Percentiles rank a stretch among this genome's conserved stretches.
Conservation (phyloP, 805 yeast genomes). For the Ascoidea rubescens region DNA sequence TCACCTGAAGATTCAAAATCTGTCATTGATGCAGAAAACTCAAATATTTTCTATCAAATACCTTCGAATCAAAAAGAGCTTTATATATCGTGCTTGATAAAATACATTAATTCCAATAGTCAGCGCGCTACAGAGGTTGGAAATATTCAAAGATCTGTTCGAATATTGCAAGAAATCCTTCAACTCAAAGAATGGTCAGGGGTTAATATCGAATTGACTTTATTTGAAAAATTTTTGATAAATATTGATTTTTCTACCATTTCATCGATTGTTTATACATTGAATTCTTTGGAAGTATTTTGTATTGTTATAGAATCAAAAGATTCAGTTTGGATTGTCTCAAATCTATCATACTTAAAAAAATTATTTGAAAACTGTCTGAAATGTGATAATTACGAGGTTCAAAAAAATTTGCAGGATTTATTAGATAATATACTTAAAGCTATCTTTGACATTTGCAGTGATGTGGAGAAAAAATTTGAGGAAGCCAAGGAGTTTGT, state of each 20-base stretch:
- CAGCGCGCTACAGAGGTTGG: conserved; percentile 77
- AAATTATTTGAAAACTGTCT: conserved; percentile 68
- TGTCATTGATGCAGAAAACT: conserved; percentile 9
- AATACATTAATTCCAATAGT: conserved; percentile 78
- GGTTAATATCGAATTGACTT: conserved; percentile 71
- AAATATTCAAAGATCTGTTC: conserved; percentile 67
- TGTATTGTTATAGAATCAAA: conserved; percentile 74
- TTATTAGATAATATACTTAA: conserved; percentile 56
- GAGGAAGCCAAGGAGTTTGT: conserved; percentile 54
- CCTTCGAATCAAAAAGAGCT: conserved; percentile 80
- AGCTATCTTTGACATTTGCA: conserved; percentile 39
- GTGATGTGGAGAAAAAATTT: conserved; percentile 39
- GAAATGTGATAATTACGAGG: conserved; percentile 70
- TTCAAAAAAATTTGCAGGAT: conserved; percentile 72
- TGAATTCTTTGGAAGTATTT: conserved; percentile 85
- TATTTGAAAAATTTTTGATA: conserved; percentile 77
- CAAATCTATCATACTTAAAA: conserved; percentile 56
- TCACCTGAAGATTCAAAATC: conserved; percentile 14
- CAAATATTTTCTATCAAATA: conserved; percentile 27
- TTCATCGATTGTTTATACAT: conserved; percentile 50
- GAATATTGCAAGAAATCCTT: conserved; percentile 59
- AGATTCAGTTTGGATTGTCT: conserved; percentile 62
- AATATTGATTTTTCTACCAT: conserved; percentile 62
- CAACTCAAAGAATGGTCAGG: conserved; percentile 76
- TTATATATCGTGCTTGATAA: conserved; percentile 73